A percentile compares a stretch with the other conserved stretches of the same genome.
Evolutionary conservation across 768 basidiomycete species (phyloP).

Genomic region (Wakefieldia striispora): DNA sequence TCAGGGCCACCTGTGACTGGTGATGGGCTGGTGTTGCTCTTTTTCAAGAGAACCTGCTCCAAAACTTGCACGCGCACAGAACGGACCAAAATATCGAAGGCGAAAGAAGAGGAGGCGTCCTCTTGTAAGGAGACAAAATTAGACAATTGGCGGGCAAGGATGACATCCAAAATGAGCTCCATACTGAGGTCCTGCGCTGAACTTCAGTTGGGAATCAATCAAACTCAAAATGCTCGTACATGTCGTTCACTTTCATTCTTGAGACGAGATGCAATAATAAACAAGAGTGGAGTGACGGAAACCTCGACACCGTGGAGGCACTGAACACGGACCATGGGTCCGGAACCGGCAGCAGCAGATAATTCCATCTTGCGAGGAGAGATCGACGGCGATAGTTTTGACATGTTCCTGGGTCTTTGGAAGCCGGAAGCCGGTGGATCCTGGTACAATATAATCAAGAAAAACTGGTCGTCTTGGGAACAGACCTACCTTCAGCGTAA

Average conservation of each 20-base stretch:
- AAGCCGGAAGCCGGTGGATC: conserved; percentile 7
- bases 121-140: conserved; percentile 27
- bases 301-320: conserved; percentile 39
- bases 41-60: conserved; percentile 40
- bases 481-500: conserved; percentile 40
- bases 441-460: conserved; percentile 7
- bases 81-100: conserved; percentile 44
- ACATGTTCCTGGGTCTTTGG: conserved; percentile 1
- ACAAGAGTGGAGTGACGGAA: conserved; percentile 54
- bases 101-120: conserved; percentile 13
- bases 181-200: conserved; percentile 34
- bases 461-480: background rate
- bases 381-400: conserved; percentile 1
- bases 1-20: background rate
- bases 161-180: conserved; percentile 38
- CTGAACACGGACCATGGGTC: conserved; percentile 36
- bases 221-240: conserved; percentile 34
- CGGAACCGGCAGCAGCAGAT: background rate
- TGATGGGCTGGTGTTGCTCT: background rate
- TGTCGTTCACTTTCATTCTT: conserved; percentile 45
- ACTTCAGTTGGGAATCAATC: conserved; percentile 5
- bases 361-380: conserved; percentile 4
- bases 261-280: conserved; percentile 42
- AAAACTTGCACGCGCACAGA: conserved; percentile 40
- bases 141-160: conserved; percentile 43